Evolutionary conservation across 352 stramenopile species (phyloP), one percentile per base, ranked within the genome.

Genomic region (Bremia lactucae): DNA sequence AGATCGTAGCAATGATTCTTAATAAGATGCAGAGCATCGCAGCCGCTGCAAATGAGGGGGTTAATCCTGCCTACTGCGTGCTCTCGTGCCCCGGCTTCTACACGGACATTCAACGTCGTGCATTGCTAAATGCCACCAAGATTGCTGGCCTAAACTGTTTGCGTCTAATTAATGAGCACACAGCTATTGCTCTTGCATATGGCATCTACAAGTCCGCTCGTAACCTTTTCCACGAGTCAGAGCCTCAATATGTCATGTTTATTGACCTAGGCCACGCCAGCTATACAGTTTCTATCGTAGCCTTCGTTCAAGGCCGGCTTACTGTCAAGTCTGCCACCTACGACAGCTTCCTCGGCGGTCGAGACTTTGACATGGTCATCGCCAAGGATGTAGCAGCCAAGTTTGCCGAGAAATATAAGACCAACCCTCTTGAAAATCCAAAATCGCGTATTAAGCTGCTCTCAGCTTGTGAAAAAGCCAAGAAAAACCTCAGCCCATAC

Each of bases 91-190:
- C 96, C 5, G 76, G 86, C 9, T 99, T 95, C 73, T 99, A 97
- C 67, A 98, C 94, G 37, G 94, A 99, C 65, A 69, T 94, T 36
- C 96, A 99, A 75, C 87, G 96, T 51, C 81, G 92, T 34, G 95
- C 91, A 14, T 79, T 99, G 56, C 68, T 98, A 9, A 89, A 94
- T 53, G 83, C 91, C 16, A 71, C 64, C 23, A 75, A 92, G 65
- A 97, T 99, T 42, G 94, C 93, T 6, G 89, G 90, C 16, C 69
- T 99, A 26, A 96, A 97, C 64, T 95, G 94, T 43, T 80, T 99
- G 51, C 83, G 95, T 25, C 72, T 99, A 39, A 96, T 99, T 52
- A 97, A 99, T 62, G 96, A 99, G 77, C 91, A 87, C 68, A 99
- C 95, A 19, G 95, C 96, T 24, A 94, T 94, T 22, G 90, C 90